A percentile compares a stretch with the other conserved stretches of the same genome.
phyloP scores from a whole-genome alignment of 345 rosid genomes.

The Linum tenue region DNA sequence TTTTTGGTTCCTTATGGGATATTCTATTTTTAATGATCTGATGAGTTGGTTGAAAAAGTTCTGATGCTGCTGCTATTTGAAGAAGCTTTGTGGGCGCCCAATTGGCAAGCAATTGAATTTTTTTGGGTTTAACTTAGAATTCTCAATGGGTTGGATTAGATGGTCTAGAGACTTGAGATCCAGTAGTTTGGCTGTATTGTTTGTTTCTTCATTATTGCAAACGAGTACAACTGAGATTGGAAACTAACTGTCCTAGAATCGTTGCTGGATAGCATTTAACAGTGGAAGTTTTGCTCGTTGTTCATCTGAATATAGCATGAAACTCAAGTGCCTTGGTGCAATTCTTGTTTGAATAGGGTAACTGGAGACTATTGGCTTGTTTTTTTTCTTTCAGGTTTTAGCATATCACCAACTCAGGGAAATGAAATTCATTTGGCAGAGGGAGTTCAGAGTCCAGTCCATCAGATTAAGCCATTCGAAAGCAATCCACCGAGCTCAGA shows the following conservation, averaged over 20 bases:
- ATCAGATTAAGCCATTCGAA: constrained; percentile 12
- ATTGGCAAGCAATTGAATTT: neutral
- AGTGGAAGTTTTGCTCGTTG: too few relatives aligned
- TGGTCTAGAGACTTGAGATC: neutral
- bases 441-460: constrained; percentile 18
- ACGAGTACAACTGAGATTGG: neutral
- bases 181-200: neutral
- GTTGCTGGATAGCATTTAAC: neutral
- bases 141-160: neutral
- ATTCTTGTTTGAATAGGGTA: constrained; percentile 2
- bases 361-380: neutral
- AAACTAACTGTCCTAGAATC: too few relatives aligned
- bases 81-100: neutral
- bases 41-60: neutral
- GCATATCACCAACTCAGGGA: constrained; percentile 25
- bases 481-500: constrained; percentile 23
- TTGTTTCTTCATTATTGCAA: too few relatives aligned
- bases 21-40: neutral
- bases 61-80: neutral
- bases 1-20: neutral
- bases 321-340: neutral
- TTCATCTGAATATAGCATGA: neutral
- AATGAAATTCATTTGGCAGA: constrained; percentile 21
- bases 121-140: too few relatives aligned
- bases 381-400: constrained; percentile 15